phyloP scores from a whole-genome alignment of 768 basidiomycete genomes.

The Phlebiopsis gigantea region DNA sequence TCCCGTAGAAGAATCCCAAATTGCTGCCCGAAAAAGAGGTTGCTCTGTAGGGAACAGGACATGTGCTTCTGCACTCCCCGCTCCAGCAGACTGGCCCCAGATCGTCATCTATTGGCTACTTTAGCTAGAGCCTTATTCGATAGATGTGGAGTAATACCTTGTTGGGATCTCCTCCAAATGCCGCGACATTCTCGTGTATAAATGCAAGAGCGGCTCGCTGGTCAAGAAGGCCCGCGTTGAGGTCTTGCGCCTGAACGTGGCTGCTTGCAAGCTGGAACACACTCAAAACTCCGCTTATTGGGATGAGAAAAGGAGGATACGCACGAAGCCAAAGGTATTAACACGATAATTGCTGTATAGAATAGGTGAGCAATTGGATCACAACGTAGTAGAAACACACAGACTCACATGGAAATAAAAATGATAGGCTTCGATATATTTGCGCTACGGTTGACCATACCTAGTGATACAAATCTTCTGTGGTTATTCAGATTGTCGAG shows the following conservation, averaged over 20 bases:
- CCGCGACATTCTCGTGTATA: constrained; percentile 56
- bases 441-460: constrained; percentile 42
- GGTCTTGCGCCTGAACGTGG: constrained; percentile 39
- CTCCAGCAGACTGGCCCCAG: constrained; percentile 41
- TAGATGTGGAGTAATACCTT: constrained; percentile 26
- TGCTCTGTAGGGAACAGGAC: constrained; percentile 36
- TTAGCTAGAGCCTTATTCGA: neutral
- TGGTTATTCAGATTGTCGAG: neutral
- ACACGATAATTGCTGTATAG: constrained; percentile 46
- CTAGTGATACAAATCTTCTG: constrained; percentile 17
- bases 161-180: constrained; percentile 38
- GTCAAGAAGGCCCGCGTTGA: constrained; percentile 40
- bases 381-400: neutral
- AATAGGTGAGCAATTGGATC: too few species aligned
- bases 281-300: neutral
- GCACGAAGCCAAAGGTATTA: constrained; percentile 54
- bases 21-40: constrained; percentile 44
- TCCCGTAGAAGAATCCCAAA: constrained; percentile 46
- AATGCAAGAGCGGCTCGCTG: constrained; percentile 54
- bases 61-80: constrained; percentile 43
- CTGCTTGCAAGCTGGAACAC: constrained; percentile 38
- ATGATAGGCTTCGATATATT: constrained; percentile 44
- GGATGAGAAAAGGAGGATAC: constrained; percentile 12
- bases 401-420: constrained; percentile 38
- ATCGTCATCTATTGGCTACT: neutral